Evolutionary conservation across 176 grass and related monocot species (phyloP).

Genomic region (Alopecurus myosuroides): DNA sequence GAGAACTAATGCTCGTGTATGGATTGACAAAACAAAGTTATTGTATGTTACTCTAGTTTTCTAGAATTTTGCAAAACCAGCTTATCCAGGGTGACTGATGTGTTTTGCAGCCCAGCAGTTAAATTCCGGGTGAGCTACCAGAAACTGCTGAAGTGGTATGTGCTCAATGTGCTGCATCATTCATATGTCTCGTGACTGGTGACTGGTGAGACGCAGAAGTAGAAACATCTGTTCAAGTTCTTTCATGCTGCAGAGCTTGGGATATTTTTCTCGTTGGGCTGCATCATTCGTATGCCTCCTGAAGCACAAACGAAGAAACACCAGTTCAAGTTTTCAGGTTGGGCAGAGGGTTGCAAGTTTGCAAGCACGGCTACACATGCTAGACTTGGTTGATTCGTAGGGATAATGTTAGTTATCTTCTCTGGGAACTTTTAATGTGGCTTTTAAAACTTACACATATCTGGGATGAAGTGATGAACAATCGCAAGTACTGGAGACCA

Average conservation of each 20-base stretch:
- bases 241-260: neutral
- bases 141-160: neutral
- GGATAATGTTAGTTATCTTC: neutral
- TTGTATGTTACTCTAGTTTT: neutral
- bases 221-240: neutral
- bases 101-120: neutral
- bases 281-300: neutral
- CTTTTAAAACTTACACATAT: neutral
- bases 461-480: neutral
- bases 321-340: neutral
- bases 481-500: neutral
- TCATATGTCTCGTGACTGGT: neutral
- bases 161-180: neutral
- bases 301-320: neutral
- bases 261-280: neutral
- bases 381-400: neutral
- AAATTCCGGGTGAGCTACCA: neutral
- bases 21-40: neutral
- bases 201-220: neutral
- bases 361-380: neutral
- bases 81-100: neutral
- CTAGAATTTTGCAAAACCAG: neutral
- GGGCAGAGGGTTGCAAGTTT: neutral
- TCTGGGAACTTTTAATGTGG: neutral
- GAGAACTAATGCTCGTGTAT: neutral